A percentile compares a stretch with the other conserved stretches of the same genome.
Evolutionary conservation across 2,329 filamentous ascomycete species (phyloP).

Genomic region (Alternaria triticimaculans): DNA sequence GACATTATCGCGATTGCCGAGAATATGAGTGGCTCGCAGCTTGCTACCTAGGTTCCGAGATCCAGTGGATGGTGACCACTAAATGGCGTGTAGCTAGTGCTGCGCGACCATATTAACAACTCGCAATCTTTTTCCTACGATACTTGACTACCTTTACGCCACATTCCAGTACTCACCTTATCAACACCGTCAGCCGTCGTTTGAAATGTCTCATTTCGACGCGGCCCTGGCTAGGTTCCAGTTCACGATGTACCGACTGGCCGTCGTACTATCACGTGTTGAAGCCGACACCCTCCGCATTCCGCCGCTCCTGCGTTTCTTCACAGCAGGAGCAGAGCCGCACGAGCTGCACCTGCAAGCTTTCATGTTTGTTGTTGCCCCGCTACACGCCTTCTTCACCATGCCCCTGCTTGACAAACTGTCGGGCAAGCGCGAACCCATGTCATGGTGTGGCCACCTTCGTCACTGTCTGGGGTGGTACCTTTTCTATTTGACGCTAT

Average conservation of each 20-base stretch:
- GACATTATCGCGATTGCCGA: background rate
- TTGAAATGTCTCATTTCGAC: background rate
- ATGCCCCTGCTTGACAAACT: background rate
- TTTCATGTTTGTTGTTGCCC: background rate
- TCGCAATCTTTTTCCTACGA: too few relatives aligned
- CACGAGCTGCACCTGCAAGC: background rate
- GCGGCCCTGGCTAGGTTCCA: background rate
- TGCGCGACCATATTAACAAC: background rate
- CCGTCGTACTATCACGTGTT: background rate
- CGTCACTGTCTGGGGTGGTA: background rate
- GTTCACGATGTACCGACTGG: background rate
- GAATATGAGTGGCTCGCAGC: background rate
- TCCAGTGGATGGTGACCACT: background rate
- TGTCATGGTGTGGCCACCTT: background rate
- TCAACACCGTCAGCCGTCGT: background rate
- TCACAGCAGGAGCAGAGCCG: background rate
- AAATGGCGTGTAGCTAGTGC: background rate
- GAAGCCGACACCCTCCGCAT: background rate
- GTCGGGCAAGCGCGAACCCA: background rate
- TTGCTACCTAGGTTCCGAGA: background rate
- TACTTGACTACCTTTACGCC: too few relatives aligned
- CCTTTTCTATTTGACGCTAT: background rate
- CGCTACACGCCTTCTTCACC: background rate
- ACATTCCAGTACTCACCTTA: too few relatives aligned
- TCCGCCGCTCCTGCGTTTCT: background rate